A percentile compares a stretch with the other conserved stretches of the same genome.
Conservation (phyloP, 2,329 filamentous ascomycete genomes). For the Celoporthe dispersa region DNA sequence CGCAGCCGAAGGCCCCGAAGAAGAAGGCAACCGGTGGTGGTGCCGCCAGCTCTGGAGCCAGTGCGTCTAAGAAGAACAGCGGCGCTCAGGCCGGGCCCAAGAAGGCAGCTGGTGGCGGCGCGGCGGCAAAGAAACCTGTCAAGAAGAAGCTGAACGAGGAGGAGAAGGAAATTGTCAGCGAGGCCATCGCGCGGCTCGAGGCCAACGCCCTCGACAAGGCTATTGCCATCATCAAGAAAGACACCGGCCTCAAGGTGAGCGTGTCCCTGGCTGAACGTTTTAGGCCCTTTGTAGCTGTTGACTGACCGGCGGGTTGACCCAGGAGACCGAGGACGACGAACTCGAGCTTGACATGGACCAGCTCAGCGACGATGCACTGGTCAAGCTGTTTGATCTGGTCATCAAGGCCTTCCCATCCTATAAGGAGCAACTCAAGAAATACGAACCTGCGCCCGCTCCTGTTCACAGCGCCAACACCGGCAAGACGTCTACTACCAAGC, state of each 20-base stretch:
- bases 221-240: slow-evolving; percentile 87
- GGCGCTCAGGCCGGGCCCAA: slow-evolving; percentile 40
- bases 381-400: slow-evolving; percentile 54
- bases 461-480: slow-evolving; percentile 25
- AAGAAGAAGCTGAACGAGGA: slow-evolving; percentile 71
- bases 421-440: slow-evolving; percentile 39
- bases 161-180: slow-evolving; percentile 91
- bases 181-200: slow-evolving; percentile 80
- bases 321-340: slow-evolving; percentile 64
- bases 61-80: slow-evolving; percentile 47
- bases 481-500: slow-evolving; percentile 51
- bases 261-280: background rate
- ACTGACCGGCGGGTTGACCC: slow-evolving; percentile 30
- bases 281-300: slow-evolving; percentile 31
- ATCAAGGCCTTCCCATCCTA: slow-evolving; percentile 45
- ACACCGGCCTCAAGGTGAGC: slow-evolving; percentile 75
- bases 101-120: slow-evolving; percentile 39
- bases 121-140: slow-evolving; percentile 43
- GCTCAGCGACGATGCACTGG: slow-evolving; percentile 58
- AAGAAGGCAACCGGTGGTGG: slow-evolving; percentile 41
- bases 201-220: slow-evolving; percentile 78
- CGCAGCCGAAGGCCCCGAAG: slow-evolving; percentile 62
- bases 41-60: slow-evolving; percentile 31
- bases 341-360: slow-evolving; percentile 64
- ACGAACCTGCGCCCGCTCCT: slow-evolving; percentile 35